Percentiles rank a stretch among this genome's conserved stretches.
Evolutionary conservation across 768 basidiomycete species (phyloP).

Genomic region (Mycena galericulata): DNA sequence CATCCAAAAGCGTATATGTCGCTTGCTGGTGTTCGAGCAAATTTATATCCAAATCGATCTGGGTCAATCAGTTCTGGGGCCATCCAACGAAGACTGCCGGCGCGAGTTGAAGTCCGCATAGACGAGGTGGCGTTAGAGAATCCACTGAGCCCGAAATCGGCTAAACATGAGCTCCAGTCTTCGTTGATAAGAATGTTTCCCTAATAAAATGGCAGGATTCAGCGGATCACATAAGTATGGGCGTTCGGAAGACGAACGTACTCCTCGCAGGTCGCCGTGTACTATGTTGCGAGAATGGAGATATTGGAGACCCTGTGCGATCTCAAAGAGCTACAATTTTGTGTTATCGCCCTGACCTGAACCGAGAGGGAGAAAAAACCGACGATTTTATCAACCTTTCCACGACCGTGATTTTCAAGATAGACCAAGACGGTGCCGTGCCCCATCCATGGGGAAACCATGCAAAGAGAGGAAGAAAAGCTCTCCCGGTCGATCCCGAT

Average conservation of each 20-base stretch:
- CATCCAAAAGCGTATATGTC: constrained; percentile 50
- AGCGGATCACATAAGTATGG: background rate
- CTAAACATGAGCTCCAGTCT: constrained; percentile 44
- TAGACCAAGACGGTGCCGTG: constrained; percentile 40
- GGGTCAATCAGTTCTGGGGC: constrained; percentile 50
- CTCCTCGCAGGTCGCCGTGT: constrained; percentile 38
- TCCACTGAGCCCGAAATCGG: constrained; percentile 50
- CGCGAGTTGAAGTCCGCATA: constrained; percentile 40
- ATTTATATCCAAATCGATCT: constrained; percentile 40
- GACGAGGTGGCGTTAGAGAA: constrained; percentile 44
- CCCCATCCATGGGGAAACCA: constrained; percentile 46
- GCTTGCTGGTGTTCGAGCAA: constrained; percentile 41
- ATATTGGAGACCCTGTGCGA: constrained; percentile 38
- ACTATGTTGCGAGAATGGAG: constrained; percentile 36
- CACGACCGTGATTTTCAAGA: constrained; percentile 35
- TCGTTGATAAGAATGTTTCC: constrained; percentile 48
- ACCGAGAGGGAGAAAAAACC: background rate
- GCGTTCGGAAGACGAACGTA: constrained; percentile 7
- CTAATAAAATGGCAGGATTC: constrained; percentile 23
- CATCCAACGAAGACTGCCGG: constrained; percentile 49
- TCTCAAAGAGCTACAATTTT: constrained; percentile 28
- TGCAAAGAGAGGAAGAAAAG: constrained; percentile 40
- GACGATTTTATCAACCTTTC: constrained; percentile 36
- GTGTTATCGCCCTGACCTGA: background rate
- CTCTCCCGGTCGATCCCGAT: constrained; percentile 42